A percentile compares a stretch with the other conserved stretches of the same genome.
phyloP scores from a whole-genome alignment of 352 stramenopile species.

The Phytophthora uliginosa region DNA sequence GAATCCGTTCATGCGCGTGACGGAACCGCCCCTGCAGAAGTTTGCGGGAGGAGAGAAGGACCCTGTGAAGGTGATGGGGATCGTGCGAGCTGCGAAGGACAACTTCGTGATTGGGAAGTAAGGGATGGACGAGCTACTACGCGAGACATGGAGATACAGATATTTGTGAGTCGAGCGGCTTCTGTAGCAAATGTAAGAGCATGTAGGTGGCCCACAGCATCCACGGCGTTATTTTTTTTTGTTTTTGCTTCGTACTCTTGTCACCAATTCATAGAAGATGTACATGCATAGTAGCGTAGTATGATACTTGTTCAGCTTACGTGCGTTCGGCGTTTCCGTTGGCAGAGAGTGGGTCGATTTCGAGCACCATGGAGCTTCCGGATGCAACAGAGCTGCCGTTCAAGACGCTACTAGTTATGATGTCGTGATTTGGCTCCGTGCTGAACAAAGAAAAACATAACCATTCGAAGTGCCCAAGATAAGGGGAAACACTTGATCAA shows the following conservation, averaged over 20 bases:
- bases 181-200: too few species aligned
- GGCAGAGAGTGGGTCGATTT: too few species aligned
- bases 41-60: constrained; percentile 58
- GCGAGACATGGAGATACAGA: background rate
- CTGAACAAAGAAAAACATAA: background rate
- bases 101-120: constrained; percentile 62
- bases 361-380: too few species aligned
- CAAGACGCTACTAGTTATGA: background rate
- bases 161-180: background rate
- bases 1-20: constrained; percentile 88
- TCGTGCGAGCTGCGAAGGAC: constrained; percentile 71
- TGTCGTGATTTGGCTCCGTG: background rate
- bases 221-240: too few species aligned
- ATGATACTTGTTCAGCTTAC: too few species aligned
- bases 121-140: background rate
- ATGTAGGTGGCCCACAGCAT: too few species aligned
- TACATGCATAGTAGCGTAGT: too few species aligned
- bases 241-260: too few species aligned
- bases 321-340: too few species aligned
- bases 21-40: constrained; percentile 53
- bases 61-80: constrained; percentile 63
- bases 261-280: too few species aligned
- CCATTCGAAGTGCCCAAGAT: too few species aligned
- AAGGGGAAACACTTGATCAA: too few species aligned
- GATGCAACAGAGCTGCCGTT: background rate